Evolutionary conservation across 805 yeast species (phyloP), one percentile per base, ranked within the genome.

Genomic region (Wickerhamiella galacta): DNA sequence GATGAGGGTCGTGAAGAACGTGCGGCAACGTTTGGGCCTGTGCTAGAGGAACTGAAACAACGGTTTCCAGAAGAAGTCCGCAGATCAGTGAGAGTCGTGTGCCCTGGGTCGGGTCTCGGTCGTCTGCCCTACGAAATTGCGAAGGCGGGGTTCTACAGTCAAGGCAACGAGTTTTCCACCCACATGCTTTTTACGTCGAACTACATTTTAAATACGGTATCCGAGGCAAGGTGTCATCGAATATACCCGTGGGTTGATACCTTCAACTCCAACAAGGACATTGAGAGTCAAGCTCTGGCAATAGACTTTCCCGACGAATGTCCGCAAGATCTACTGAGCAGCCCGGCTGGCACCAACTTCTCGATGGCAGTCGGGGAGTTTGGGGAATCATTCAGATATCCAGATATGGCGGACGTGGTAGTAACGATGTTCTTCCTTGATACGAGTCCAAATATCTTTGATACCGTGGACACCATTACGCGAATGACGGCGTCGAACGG

Each of bases 21-120:
- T 1, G 39, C 48, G 5, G 77, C 80, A 2, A 49, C 80, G 29
- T 45, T 70, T 26, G 53, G 63, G 0, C 77, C 68, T 39, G 63
- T 82, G 11, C 43, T 48, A 2, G 30, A 41, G 0, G 70, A 70
- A 26, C 49, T 79, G 16, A 46, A 52, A 3, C 31, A 42, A 3
- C 35, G 41, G 53, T 25, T 51, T 57, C 40, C 60, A 2, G 38
- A 39, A 9, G 26, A 19, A 43, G 5, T 39, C 29, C n/a, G 53
- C 63, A 25, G 33, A 17, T 16, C 25, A 4, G 27, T 41, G 5
- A 41, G 34, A 14, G 66, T 82, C 0, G 53, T 87, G 4, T 71
- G 80, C 2, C 96, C 96, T 0, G 96, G 98, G 0, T 72, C 92
- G 2, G 98, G 96, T 0, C 60, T 79, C 20, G 95, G 95, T 0